Base-by-base conservation (phyloP, 805 yeast genomes). In the Nakazawaea molendinolei region DNA sequence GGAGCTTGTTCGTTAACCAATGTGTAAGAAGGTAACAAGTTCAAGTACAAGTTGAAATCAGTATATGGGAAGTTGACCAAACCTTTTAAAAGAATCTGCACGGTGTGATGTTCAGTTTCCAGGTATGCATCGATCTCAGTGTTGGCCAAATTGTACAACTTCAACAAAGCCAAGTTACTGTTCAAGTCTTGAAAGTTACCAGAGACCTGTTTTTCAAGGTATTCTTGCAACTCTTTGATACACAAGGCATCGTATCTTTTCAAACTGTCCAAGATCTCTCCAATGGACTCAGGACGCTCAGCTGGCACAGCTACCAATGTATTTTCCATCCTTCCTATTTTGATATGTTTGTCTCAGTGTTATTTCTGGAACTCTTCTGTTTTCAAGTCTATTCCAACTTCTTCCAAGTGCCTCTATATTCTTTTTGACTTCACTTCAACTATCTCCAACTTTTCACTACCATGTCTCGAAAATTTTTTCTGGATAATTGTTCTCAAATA, bases 91-190 rank as follows among this genome's bases (percentile, higher is more conserved):
- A 69, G 56, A 22, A 62, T 51, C 42, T 61, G 61, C 14, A 63
- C 41, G 12, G 68, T 60, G 19, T 55, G 45, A 13, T 60, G 60
- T 43, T 59, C 61, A 42, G 68, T 65, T 40, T 59, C 61, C 18
- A 50, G 44, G 9, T 58, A 48, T 21, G 43, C 40, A 18, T 55
- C 45, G 29, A 56, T 60, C 39, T 60, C 42, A 12, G 37, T 33
- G 23, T 33, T 35, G 31, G 56, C 52, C 18, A 60, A 46, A 39
- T 57, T 62, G 34, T 59, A 68, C 33, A 69, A 54, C 39, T 69
- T 69, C 42, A 69, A 51, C 16, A 69, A 53, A 1, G 74, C 74
- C 48, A 68, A 46, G 47, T 67, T 68, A 41, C 74, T 67, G 43
- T 51, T 57, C 30, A 65, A 49, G 45, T 65, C 71, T 37, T 53